Percentiles rank a stretch among this genome's conserved stretches.
Evolutionary conservation across 805 yeast species (phyloP).

Genomic region (Lachancea sp.): DNA sequence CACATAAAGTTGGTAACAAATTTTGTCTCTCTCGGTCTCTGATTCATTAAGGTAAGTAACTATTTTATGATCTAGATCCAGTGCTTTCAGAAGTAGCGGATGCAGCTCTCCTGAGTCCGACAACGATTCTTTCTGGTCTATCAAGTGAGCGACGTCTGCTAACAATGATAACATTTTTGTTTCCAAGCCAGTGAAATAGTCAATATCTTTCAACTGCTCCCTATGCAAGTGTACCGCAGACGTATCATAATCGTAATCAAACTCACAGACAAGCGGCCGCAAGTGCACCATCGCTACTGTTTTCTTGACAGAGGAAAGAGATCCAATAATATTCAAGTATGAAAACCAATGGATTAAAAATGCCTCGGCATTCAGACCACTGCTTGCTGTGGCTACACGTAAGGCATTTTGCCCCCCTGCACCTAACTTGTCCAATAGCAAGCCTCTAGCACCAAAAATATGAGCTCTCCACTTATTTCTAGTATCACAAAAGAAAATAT

Average conservation of each 20-base stretch:
- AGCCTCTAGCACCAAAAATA: constrained; percentile 22
- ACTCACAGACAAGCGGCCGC: constrained; percentile 3
- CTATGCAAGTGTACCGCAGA: not conserved
- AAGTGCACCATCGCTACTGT: not conserved
- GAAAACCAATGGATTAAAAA: constrained; percentile 66
- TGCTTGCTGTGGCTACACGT: not conserved
- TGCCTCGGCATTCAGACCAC: constrained; percentile 20
- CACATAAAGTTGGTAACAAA: constrained; percentile 5
- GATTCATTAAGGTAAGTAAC: constrained; percentile 22
- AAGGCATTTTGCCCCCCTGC: constrained; percentile 19
- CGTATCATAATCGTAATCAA: constrained; percentile 4
- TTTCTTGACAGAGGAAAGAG: constrained; percentile 46
- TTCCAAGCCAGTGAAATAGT: constrained; percentile 62
- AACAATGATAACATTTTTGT: constrained; percentile 52
- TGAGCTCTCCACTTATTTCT: constrained; percentile 55
- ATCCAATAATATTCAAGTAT: constrained; percentile 59
- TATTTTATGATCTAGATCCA: constrained; percentile 36
- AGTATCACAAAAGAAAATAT: constrained; percentile 41
- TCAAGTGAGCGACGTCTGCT: constrained; percentile 38
- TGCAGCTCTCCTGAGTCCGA: constrained; percentile 23
- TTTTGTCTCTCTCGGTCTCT: constrained; percentile 28
- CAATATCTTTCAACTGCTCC: constrained; percentile 39
- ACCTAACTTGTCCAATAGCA: constrained; percentile 3
- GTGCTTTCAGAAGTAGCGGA: constrained; percentile 27
- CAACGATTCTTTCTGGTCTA: constrained; percentile 30